Conservation (phyloP, 225 moss, liverwort and hornwort species). For the Physcomitrium patens region DNA sequence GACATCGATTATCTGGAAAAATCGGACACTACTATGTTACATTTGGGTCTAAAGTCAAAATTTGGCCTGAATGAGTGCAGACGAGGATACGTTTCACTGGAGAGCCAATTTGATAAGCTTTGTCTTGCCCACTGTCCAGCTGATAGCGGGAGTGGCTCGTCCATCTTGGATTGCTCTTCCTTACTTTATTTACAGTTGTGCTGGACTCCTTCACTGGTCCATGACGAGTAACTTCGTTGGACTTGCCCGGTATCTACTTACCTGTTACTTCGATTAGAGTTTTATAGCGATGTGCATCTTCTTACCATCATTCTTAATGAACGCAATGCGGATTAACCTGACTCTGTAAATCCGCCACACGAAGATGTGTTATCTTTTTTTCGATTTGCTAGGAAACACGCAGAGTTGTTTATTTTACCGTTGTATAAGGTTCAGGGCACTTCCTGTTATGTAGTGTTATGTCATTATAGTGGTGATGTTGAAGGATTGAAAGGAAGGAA, state of each 20-base stretch:
- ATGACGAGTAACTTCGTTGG: constrained; percentile 81
- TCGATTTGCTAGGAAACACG: neutral
- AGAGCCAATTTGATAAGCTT: constrained; percentile 71
- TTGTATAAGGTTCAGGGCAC: constrained; percentile 11
- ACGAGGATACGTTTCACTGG: constrained; percentile 55
- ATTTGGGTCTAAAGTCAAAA: neutral
- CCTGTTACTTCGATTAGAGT: constrained; percentile 1
- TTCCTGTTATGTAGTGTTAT: constrained; percentile 1
- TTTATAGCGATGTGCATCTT: constrained; percentile 4
- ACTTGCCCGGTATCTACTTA: constrained; percentile 67
- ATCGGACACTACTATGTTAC: neutral
- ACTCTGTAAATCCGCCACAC: neutral
- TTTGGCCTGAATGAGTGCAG: constrained; percentile 33
- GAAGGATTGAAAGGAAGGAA: neutral
- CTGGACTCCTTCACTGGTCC: constrained; percentile 90
- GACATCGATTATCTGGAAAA: constrained; percentile 12
- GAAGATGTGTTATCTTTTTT: constrained; percentile 6
- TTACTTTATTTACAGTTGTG: constrained; percentile 84
- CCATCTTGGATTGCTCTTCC: constrained; percentile 97
- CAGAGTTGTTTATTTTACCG: neutral
- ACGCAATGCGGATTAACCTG: neutral
- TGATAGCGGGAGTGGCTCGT: constrained; percentile 84
- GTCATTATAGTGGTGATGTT: constrained; percentile 3
- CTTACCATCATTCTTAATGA: constrained; percentile 14
- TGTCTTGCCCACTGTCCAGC: constrained; percentile 72